phyloP scores from a whole-genome alignment of 306 rosid genomes.

The Castanea sativa region DNA sequence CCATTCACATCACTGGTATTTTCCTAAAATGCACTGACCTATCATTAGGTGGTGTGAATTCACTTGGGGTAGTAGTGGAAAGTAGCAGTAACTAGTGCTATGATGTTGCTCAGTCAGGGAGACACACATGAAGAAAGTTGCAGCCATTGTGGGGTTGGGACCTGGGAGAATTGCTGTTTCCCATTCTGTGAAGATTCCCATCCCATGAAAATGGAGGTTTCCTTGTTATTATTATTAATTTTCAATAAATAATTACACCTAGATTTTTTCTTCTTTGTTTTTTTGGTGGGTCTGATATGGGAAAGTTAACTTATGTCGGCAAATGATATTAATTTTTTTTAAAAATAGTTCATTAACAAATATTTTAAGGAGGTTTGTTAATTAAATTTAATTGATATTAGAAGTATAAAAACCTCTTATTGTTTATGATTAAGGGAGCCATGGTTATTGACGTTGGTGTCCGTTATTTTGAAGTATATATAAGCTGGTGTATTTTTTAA shows the following conservation, averaged over 20 bases:
- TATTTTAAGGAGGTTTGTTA: fast-evolving
- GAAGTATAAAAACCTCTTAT: too few species aligned
- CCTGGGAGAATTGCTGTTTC: slow-evolving; percentile 10
- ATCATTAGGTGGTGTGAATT: slow-evolving; percentile 2
- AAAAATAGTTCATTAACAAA: not conserved
- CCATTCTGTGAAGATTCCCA: not conserved
- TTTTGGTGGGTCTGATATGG: not conserved
- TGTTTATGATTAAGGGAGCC: too few species aligned
- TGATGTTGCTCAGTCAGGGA: slow-evolving; percentile 14
- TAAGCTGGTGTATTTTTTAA: too few species aligned
- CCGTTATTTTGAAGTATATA: too few species aligned
- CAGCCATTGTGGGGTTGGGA: slow-evolving; percentile 22
- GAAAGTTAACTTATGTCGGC: too few species aligned
- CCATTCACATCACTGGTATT: slow-evolving; percentile 12
- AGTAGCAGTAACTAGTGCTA: slow-evolving; percentile 15
- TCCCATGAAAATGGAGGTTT: not conserved
- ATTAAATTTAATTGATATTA: too few species aligned
- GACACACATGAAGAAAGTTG: slow-evolving; percentile 16
- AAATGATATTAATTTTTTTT: not conserved
- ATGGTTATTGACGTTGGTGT: too few species aligned
- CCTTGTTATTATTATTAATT: not conserved
- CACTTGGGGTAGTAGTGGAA: slow-evolving; percentile 23
- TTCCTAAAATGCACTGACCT: slow-evolving; percentile 26
- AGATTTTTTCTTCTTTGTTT: not conserved
- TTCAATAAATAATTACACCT: not conserved